Evolutionary conservation across 2,329 filamentous ascomycete species (phyloP), one percentile per base, ranked within the genome.

Genomic region (Acrocalymma vagum): DNA sequence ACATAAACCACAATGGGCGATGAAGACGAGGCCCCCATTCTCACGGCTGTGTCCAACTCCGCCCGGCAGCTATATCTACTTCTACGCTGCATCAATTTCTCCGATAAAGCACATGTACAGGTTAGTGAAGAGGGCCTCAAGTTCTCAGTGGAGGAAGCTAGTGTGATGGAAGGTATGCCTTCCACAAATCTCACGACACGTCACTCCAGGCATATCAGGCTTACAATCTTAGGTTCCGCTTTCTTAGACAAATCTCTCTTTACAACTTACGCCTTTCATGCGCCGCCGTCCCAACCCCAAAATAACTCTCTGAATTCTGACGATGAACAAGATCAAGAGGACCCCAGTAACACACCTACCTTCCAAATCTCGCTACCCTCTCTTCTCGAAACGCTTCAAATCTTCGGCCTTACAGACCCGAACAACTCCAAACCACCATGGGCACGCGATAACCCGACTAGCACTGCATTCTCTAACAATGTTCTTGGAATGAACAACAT

Each of bases 161-260:
- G 90, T 50, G 89, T 93, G 16, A 92, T 97, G 83, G 92, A 97
- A 83, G 91, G 88, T 88, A 75, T 38, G 34, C 39, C 33, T 13
- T 11, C 16, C 6, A 17, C 28, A 25, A 7, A 17, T 5, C 16
- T 24, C 13, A 7, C 5, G 29, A 3, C 14, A 5, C 29, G 2
- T 29, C 10, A 6, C 16, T 39, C 11, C 32, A 25, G 6, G 3
- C 5, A 5, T n/a, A n/a, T 33, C 32, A 40, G 8, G 21, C 45
- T 58, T 22, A 55, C 45, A 17, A 30, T 1, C 23, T 9, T 42
- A 86, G 84, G 86, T 32, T 82, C 88, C 52, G 89, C 88, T 14
- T 95, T 96, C 67, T 83, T 97, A 41, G 89, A 95, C 69, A 93
- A 89, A 65, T 81, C 82, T 26, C 84, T 99, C 39, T 99, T 99